Evolutionary conservation across 1,139 yeast genomes (phyloP), one percentile per base, ranked within the genome.

Genomic region (Hemisphaericaspora subhashii): DNA sequence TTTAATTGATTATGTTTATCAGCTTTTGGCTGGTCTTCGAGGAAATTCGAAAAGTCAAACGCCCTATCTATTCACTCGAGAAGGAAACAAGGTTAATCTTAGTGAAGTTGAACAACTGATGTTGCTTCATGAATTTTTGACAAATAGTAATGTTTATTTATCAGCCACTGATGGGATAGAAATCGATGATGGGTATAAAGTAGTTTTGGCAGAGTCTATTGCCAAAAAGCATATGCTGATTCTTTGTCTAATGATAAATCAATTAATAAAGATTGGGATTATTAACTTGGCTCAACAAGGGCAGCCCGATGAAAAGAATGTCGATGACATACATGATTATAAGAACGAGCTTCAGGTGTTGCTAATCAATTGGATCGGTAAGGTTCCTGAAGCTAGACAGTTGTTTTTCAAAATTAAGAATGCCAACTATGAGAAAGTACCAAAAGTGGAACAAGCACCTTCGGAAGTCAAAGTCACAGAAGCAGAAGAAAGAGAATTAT

Each of bases 61-160:
- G 3, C 64, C 65, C 8, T 74, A 70, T 39, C 47, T 51, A 11
- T 79, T 81, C 51, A 74, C 85, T 6, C 66, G 89, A 51, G 63
- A 66, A 42, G 90, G 88, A 0, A 46, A 62, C 3, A 43, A 48
- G 3, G 48, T 82, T 8, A 62, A 59, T 7, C 56, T 83, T 12
- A 75, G 83, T 24, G 78, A 72, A 7, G 68, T 80, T 34, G 90
- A 84, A 48, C 68, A 62, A 43, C 75, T 77, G 51, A 80, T 83
- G 86, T 53, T 84, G n/a, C 57, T 84, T 29, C 88, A 83, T 56
- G 87, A 81, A 53, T 81, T 83, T 49, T 67, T 84, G 41, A 69
- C 77, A 12, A 80, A 75, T 43, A 72, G 83, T 18, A 65, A 76
- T 8, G 68, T 73, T 11, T 76, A 68, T 45, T 57, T 83, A 14